Conservation (phyloP, 441 rosid species). For the Pelargonium cotyledonis region DNA sequence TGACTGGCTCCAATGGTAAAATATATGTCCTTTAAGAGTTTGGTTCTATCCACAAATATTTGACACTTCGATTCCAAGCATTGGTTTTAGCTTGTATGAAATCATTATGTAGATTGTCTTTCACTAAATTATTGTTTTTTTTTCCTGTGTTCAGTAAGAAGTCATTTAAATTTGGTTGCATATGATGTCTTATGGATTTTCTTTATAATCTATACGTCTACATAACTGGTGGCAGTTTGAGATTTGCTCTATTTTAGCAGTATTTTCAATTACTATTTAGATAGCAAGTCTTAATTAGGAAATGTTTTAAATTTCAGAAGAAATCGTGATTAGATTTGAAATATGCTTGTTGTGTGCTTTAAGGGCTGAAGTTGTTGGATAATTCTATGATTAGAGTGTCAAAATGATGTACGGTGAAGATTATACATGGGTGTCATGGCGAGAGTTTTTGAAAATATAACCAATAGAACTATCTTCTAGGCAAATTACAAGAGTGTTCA, state of each 20-base stretch:
- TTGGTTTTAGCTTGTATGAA: background rate
- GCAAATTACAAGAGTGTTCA: background rate
- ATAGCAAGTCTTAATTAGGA: background rate
- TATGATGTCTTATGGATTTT: too few species aligned
- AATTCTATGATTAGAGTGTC: background rate
- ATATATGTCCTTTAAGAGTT: conserved; percentile 5
- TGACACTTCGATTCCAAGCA: background rate
- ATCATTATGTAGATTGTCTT: background rate
- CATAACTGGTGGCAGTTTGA: too few species aligned
- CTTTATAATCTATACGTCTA: too few species aligned
- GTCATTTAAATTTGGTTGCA: too few species aligned
- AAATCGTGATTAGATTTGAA: background rate
- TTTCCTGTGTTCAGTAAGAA: too few species aligned
- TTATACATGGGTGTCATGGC: background rate
- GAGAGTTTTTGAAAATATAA: background rate
- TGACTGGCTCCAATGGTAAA: background rate
- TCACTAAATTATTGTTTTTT: too few species aligned
- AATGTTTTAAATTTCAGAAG: background rate
- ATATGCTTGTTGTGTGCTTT: background rate
- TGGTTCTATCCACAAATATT: background rate
- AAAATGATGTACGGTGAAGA: background rate
- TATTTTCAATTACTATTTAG: too few species aligned
- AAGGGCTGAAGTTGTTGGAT: background rate
- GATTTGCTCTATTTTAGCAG: too few species aligned
- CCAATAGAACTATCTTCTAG: background rate